A percentile compares a stretch with the other conserved stretches of the same genome.
Evolutionary conservation across 2,329 filamentous ascomycete genomes (phyloP).

Genomic region (Aspergillus pseudoglaucus): DNA sequence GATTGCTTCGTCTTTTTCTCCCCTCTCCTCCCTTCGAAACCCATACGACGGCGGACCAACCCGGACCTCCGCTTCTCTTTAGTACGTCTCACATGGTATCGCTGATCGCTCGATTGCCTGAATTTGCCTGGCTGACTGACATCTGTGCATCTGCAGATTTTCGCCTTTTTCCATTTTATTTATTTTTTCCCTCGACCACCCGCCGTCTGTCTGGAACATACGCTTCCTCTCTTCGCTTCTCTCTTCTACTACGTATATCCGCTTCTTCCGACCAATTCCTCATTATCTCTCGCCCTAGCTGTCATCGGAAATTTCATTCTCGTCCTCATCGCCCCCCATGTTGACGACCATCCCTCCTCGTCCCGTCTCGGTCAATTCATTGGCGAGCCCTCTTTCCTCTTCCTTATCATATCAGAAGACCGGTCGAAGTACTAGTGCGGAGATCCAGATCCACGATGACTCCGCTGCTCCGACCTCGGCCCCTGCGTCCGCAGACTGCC

Average conservation of each 20-base stretch:
- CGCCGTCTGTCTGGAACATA: background rate
- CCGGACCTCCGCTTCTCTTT: background rate
- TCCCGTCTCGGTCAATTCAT: constrained; percentile 27
- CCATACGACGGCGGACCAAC: background rate
- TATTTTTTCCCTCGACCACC: background rate
- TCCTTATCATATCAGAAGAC: constrained; percentile 18
- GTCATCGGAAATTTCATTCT: constrained; percentile 10
- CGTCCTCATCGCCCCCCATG: constrained; percentile 16
- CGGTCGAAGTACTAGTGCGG: constrained; percentile 20
- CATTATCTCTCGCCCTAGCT: constrained; percentile 4
- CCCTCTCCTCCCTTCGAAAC: background rate
- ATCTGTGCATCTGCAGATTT: background rate
- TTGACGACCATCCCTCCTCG: constrained; percentile 25
- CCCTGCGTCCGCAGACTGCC: constrained; percentile 15
- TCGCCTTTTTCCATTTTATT: background rate
- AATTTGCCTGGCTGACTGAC: background rate
- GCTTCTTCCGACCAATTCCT: constrained; percentile 1
- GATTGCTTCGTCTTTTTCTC: background rate
- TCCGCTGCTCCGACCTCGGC: constrained; percentile 14
- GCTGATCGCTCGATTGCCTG: background rate
- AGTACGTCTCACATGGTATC: constrained; percentile 7
- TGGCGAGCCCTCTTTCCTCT: constrained; percentile 18
- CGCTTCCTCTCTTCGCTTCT: background rate
- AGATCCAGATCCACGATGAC: constrained; percentile 17
- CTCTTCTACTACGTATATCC: background rate